A percentile compares a stretch with the other conserved stretches of the same genome.
phyloP scores from a whole-genome alignment of 2,329 filamentous ascomycete species.

The Dactylellina drechsleri region DNA sequence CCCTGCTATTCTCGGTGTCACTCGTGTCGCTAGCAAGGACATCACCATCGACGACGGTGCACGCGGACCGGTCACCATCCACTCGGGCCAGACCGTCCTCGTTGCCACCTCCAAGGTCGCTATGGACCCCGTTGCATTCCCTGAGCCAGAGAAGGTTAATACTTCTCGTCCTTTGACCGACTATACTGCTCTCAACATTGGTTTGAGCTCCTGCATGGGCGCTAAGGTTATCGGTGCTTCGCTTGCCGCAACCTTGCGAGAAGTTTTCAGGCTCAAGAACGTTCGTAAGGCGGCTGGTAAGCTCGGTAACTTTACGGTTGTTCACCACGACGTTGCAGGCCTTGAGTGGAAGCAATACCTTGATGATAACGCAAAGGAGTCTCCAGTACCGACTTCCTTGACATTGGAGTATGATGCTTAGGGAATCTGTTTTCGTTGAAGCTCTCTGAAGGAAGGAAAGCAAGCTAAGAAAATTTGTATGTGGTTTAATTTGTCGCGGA shows the following conservation, averaged over 20 bases:
- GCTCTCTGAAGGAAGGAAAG: too few relatives aligned
- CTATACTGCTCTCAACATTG: conserved; percentile 63
- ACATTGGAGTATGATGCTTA: conserved; percentile 59
- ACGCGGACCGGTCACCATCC: conserved; percentile 65
- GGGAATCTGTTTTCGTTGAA: neutral
- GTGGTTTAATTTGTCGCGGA: too few relatives aligned
- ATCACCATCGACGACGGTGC: conserved; percentile 64
- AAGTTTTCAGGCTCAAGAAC: conserved; percentile 65
- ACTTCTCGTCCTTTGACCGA: conserved; percentile 63
- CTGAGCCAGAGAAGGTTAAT: conserved; percentile 63
- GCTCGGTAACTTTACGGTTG: conserved; percentile 62
- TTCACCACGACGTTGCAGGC: conserved; percentile 65
- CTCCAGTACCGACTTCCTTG: conserved; percentile 63
- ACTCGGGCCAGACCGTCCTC: conserved; percentile 63
- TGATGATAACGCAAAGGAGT: conserved; percentile 65
- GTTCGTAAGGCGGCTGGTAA: conserved; percentile 61
- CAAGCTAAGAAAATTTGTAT: too few relatives aligned
- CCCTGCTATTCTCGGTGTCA: conserved; percentile 66
- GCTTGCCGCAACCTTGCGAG: conserved; percentile 63
- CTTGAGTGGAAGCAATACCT: conserved; percentile 66
- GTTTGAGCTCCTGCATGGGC: conserved; percentile 63
- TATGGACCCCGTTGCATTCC: conserved; percentile 63
- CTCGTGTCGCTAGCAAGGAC: conserved; percentile 65
- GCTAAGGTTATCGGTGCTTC: conserved; percentile 61
- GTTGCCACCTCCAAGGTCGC: conserved; percentile 63